These are phyloP conservation scores for Blastobotrys capitulatus DNA, from an alignment of 1,139 yeast genomes.

Conservation along the genomic window DNA sequence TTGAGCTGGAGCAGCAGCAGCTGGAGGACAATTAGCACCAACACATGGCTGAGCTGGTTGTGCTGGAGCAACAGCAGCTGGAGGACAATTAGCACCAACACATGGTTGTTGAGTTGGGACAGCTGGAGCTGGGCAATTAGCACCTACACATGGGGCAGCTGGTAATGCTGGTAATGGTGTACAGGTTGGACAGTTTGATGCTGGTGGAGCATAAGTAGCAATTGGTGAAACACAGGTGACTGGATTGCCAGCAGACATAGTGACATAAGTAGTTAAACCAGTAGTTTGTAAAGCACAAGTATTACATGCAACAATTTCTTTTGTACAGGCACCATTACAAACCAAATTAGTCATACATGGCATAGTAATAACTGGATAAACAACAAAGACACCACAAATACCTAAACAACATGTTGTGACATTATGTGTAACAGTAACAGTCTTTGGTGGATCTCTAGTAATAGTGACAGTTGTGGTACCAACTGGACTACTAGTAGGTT, in stretches of 20 bases:
- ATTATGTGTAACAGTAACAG: conserved; percentile 20
- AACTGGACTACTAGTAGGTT: too few species aligned
- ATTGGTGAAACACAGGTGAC: conserved; percentile 21
- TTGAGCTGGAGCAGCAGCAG: too few species aligned
- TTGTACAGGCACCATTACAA: conserved; percentile 17
- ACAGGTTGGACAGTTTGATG: background rate
- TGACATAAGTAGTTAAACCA: conserved; percentile 18
- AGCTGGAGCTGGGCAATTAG: background rate
- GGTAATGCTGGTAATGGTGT: background rate
- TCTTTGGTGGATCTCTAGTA: background rate
- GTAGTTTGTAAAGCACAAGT: conserved; percentile 14
- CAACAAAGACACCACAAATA: conserved; percentile 22
- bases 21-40: too few species aligned
- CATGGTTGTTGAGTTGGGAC: conserved; percentile 9
- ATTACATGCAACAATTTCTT: conserved; percentile 18
- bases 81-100: conserved; percentile 1
- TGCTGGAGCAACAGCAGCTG: conserved; percentile 4
- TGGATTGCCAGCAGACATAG: conserved; percentile 13
- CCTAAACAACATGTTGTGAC: conserved; percentile 26
- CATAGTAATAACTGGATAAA: conserved; percentile 20
- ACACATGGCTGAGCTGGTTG: too few species aligned
- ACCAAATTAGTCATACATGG: conserved; percentile 20
- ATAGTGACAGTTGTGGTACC: background rate
- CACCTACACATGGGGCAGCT: background rate
- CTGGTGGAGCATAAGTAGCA: conserved; percentile 11